Evolutionary conservation across 768 basidiomycete species (phyloP), one percentile per base, ranked within the genome.

Genomic region (Trametes sanguinea): DNA sequence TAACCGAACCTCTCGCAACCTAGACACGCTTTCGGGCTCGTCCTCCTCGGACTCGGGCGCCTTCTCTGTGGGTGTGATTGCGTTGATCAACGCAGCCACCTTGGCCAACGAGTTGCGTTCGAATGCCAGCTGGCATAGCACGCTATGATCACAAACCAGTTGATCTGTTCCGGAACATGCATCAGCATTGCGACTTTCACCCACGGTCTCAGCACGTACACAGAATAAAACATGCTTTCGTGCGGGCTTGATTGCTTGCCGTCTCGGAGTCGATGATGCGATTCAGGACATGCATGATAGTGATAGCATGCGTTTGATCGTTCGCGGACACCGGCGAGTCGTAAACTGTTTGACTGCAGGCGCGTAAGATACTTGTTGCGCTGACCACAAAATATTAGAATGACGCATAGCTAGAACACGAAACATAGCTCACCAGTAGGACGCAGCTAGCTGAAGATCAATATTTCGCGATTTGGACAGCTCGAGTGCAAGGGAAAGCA

Each of bases 141-240:
- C 76, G 0, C 80, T 76, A 67, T 94, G 85, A 65, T 95, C 94
- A 16, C 80, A 76, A 2, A 92, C 85, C 1, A 96, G 81, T 69
- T 85, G 71, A 72, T 87, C 89, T 85, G 57, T 14, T 37, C 32
- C 27, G 48, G 51, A 39, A 40, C 51, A 37, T 53, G 40, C 60
- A 8, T 16, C 4, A 42, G 14, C 29, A 9, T 5, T 44, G 6
- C 40, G 40, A n/a, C 52, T 45, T 42, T 8, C 33, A 46, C 3
- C n/a, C 10, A 11, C 11, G 35, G 43, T 10, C 17, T 14, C 11
- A 30, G 17, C 9, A 80, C 86, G 13, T 61, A 94, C 91, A 86
- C 0, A 96, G 74, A 14, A 88, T 82, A 69, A 89, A 90, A 70
- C 92, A 93, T 0, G 90, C 87, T 70, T 83, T 88, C 1, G 84